Base-by-base conservation (phyloP, 176 grass and related monocot genomes). In the Juncus inflexus region DNA sequence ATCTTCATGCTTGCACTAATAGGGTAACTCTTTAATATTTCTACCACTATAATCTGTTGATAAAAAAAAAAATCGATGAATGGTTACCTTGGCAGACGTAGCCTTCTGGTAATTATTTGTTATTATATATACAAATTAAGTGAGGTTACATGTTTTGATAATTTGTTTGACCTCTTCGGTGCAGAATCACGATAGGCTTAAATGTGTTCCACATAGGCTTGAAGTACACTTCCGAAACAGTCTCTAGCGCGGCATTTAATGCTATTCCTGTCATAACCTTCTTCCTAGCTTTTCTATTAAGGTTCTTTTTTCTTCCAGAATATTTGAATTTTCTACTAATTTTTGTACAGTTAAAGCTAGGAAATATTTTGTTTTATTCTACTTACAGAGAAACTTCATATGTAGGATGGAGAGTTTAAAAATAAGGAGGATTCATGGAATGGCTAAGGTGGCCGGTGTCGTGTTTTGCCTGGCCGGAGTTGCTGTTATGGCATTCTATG, bases 1-100 rank as follows among this genome's bases (percentile, higher is more conserved):
- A 42, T 88, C 5, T 88, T 83, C 80, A 11, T 88, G n/a, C 78
- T 73, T 64, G 80, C 80, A 50, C 59, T 88, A n/a, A 52, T 88
- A 3, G 85, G 80, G 19, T 28, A 28, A 28, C 19, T 28, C 19
- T 28, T 28, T 28, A 1, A 15, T 54, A 61, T 16, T 45, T 16
- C 12, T 13, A 28, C 19, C 19, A 28, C 19, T 28, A 28, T 28
- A 28, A 28, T 28, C 19, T 28, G 19, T 28, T 28, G 0, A 28
- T 28, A 28, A 28, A 28, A 28, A n/a, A n/a, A n/a, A 28, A 28
- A 28, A 28, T 28, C 19, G 19, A 28, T n/a, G 19, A 28, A 28
- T 28, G 0, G 19, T 28, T 28, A 28, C 19, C 19, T 28, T 28
- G 19, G 19, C 19, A 28, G 19, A 28, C 19, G 19, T 28, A 28